Conservation (phyloP, 1,284 basidiomycete genomes). For the Mycosarcoma mackinlayi region DNA sequence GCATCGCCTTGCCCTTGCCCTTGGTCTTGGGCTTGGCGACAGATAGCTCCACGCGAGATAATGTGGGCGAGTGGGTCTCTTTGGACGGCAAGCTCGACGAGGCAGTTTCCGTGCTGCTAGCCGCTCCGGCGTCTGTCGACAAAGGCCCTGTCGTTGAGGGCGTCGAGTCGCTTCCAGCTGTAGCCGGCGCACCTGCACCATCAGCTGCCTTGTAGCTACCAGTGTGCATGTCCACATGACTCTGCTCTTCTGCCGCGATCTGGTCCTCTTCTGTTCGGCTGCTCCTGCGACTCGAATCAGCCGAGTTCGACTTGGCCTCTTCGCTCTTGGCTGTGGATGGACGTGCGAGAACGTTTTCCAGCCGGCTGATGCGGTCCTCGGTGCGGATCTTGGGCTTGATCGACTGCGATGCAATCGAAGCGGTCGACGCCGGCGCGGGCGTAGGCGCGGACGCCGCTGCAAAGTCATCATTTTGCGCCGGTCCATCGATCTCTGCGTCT, state of each 20-base stretch:
- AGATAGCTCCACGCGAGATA: not conserved
- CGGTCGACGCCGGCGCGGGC: not conserved
- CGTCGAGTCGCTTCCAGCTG: not conserved
- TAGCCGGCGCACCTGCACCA: no score
- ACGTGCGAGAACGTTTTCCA: conserved; percentile 33
- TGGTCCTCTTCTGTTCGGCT: conserved; percentile 4
- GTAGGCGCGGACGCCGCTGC: no score
- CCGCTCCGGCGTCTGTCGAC: not conserved
- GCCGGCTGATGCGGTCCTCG: conserved; percentile 43
- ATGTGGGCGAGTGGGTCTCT: not conserved
- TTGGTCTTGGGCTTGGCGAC: conserved; percentile 7
- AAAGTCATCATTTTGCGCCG: not conserved
- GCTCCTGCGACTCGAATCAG: conserved; percentile 11
- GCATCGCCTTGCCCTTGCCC: conserved; percentile 10
- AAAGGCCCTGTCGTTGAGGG: not conserved
- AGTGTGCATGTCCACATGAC: not conserved
- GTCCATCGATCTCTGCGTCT: conserved; percentile 6
- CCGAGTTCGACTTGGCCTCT: not conserved
- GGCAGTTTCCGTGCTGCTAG: not conserved
- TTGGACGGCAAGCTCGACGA: not conserved
- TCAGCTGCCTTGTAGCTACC: conserved; percentile 1
- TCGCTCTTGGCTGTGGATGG: conserved; percentile 17
- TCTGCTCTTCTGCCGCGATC: conserved; percentile 4
- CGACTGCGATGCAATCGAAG: not conserved
- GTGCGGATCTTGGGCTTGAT: conserved; percentile 41